A percentile compares a stretch with the other conserved stretches of the same genome.
Evolutionary conservation across 225 moss, liverwort and hornwort genomes (phyloP).

Genomic region (Takakia lepidozioides): DNA sequence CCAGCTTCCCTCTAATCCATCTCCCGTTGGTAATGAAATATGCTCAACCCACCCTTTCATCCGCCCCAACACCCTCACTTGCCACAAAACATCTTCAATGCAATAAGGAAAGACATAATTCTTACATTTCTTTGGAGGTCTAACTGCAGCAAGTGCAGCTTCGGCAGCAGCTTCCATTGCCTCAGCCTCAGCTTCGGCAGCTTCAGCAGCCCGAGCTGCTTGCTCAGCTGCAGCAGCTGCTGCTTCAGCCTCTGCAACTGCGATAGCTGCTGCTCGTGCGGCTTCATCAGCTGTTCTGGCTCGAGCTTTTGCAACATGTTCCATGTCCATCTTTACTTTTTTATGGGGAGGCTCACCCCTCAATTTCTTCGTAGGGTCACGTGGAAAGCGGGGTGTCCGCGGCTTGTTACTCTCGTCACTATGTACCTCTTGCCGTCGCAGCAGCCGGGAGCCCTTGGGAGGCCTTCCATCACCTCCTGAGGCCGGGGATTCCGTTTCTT

Average conservation of each 20-base stretch:
- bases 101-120: slow-evolving; percentile 3
- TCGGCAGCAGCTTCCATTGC: slow-evolving; percentile 97
- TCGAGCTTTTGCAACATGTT: slow-evolving; percentile 72
- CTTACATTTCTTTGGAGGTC: slow-evolving; percentile 85
- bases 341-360: slow-evolving; percentile 61
- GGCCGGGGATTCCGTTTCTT: slow-evolving; percentile 43
- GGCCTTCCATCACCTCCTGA: slow-evolving; percentile 57
- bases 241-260: slow-evolving; percentile 95
- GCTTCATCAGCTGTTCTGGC: slow-evolving; percentile 95
- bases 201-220: slow-evolving; percentile 90
- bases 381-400: slow-evolving; percentile 79
- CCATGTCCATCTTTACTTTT: slow-evolving; percentile 73
- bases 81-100: neutral
- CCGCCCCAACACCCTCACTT: neutral
- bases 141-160: slow-evolving; percentile 74
- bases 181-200: slow-evolving; percentile 93
- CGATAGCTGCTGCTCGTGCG: slow-evolving; percentile 86
- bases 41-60: no score
- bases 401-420: slow-evolving; percentile 69
- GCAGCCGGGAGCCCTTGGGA: slow-evolving; percentile 48
- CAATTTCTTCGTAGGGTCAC: slow-evolving; percentile 73
- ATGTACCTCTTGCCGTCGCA: slow-evolving; percentile 66
- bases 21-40: no score
- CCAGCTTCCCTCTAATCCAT: no score
- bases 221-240: slow-evolving; percentile 94